A percentile compares a stretch with the other conserved stretches of the same genome.
These are phyloP conservation scores for Annulohypoxylon stygium DNA, from an alignment of 495 filamentous ascomycete species.

Conservation along the genomic window DNA sequence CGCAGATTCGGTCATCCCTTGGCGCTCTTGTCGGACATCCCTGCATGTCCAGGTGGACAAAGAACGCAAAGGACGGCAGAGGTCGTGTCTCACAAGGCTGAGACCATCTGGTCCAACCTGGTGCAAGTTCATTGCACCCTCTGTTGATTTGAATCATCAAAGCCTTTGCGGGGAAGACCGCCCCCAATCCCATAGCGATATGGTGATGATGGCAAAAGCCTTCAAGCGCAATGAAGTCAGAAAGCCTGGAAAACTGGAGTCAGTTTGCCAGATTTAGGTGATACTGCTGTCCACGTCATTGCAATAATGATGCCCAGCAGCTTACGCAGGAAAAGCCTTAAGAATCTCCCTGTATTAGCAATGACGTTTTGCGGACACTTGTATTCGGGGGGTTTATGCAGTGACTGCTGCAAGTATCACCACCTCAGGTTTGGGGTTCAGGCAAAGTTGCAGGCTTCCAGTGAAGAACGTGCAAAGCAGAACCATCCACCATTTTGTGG, in stretches of 20 bases:
- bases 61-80: constrained; percentile 25
- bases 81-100: constrained; percentile 48
- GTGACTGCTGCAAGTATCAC: constrained; percentile 34
- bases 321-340: constrained; percentile 26
- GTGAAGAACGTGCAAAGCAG: constrained; percentile 15
- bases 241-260: constrained; percentile 29
- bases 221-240: constrained; percentile 24
- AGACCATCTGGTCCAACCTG: constrained; percentile 37
- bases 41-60: constrained; percentile 42
- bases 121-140: constrained; percentile 31
- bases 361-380: constrained; percentile 39
- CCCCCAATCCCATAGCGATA: constrained; percentile 6
- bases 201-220: constrained; percentile 6
- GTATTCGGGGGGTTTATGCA: constrained; percentile 28
- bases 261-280: constrained; percentile 29
- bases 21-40: constrained; percentile 42
- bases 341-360: constrained; percentile 7
- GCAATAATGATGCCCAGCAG: constrained; percentile 28
- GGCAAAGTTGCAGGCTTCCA: constrained; percentile 32
- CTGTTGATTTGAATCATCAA: constrained; percentile 28
- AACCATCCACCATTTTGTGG: constrained; percentile 12
- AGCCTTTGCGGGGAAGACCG: constrained; percentile 38
- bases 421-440: constrained; percentile 14
- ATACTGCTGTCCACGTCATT: constrained; percentile 38
- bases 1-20: constrained; percentile 36